These are phyloP conservation scores for Nematocida ausubeli DNA, from an alignment of 371 early-diverging fungal genomes.

Conservation along the genomic window DNA sequence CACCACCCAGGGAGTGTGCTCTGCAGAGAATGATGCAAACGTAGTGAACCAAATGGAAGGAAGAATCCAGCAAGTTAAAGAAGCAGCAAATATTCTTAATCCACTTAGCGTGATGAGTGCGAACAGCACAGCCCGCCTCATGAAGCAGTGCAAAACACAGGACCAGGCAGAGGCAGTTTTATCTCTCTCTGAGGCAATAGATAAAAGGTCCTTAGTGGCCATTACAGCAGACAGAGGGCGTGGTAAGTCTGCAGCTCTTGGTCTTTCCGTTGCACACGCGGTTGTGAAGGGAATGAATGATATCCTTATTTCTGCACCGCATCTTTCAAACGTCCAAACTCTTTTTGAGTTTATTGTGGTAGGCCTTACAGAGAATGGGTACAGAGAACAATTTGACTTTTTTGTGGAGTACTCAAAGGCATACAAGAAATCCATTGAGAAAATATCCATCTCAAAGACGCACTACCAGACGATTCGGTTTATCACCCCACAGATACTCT, in stretches of 20 bases:
- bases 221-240: conserved; percentile 95
- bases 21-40: neutral
- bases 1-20: neutral
- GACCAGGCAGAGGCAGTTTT: conserved; percentile 72
- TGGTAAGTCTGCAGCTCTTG: conserved; percentile 96
- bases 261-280: conserved; percentile 87
- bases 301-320: conserved; percentile 93
- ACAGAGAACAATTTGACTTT: conserved; percentile 91
- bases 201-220: conserved; percentile 73
- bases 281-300: conserved; percentile 84
- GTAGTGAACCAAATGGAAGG: neutral
- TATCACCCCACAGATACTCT: conserved; percentile 46
- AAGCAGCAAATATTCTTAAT: conserved; percentile 25
- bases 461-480: conserved; percentile 62
- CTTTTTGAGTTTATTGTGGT: conserved; percentile 90
- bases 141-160: conserved; percentile 68
- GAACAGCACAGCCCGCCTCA: conserved; percentile 35
- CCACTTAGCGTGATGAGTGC: conserved; percentile 42
- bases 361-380: conserved; percentile 87
- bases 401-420: conserved; percentile 70
- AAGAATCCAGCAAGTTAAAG: conserved; percentile 11
- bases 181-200: conserved; percentile 27
- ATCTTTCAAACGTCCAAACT: conserved; percentile 91
- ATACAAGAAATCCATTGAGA: conserved; percentile 57
- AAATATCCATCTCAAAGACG: conserved; percentile 58